These are phyloP conservation scores for Kwoniella shivajii DNA, from an alignment of 1,284 basidiomycete species.

Conservation along the genomic window DNA sequence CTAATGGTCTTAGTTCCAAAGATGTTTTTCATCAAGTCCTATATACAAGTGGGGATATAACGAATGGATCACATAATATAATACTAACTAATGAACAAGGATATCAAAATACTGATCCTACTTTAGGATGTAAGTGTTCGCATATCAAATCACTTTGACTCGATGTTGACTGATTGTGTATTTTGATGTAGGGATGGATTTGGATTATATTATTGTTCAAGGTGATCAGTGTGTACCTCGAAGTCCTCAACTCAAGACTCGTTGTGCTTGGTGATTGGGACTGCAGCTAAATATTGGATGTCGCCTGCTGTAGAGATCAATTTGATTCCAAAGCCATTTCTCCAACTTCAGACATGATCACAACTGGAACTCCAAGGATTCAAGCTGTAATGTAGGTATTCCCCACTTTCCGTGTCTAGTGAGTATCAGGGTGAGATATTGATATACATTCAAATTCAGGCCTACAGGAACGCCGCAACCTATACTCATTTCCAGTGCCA, in stretches of 20 bases:
- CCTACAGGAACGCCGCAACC: neutral
- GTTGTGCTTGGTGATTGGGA: no score
- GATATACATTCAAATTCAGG: neutral
- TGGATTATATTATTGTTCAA: slow-evolving; percentile 7
- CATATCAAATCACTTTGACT: neutral
- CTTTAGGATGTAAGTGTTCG: neutral
- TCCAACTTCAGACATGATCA: neutral
- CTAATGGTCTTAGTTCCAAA: neutral
- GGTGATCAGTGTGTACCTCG: slow-evolving; percentile 1
- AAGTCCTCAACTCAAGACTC: neutral
- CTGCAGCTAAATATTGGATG: no score
- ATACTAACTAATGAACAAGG: neutral
- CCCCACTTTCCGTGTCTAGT: neutral
- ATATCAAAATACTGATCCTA: neutral
- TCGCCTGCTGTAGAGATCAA: neutral
- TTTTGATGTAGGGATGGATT: neutral
- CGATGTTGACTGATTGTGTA: neutral
- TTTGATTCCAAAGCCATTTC: neutral
- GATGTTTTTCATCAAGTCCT: neutral
- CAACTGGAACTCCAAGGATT: neutral
- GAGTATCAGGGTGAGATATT: neutral
- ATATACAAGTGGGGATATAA: neutral
- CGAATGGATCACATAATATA: neutral
- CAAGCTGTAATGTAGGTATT: slow-evolving; percentile 1
- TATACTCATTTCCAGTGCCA: neutral